A percentile compares a stretch with the other conserved stretches of the same genome.
These are phyloP conservation scores for Fraxinus nigra DNA, from an alignment of 305 asterid genomes.

Conservation along the genomic window DNA sequence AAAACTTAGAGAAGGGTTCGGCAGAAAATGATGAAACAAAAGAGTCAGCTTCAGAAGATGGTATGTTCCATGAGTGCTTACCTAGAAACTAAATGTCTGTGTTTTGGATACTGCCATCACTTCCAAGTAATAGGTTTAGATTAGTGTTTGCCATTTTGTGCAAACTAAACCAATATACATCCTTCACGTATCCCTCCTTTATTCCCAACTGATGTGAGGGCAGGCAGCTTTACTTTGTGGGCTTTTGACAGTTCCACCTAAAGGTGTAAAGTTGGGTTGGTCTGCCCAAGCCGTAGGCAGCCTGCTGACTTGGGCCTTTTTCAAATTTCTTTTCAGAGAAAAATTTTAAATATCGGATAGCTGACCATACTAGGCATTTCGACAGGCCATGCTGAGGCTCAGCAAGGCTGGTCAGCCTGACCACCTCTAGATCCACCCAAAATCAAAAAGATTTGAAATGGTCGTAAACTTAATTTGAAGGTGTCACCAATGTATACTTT, in stretches of 20 bases:
- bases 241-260: neutral
- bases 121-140: neutral
- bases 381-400: neutral
- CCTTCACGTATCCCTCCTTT: neutral
- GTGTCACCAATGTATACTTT: neutral
- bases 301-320: neutral
- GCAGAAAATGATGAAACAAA: slow-evolving; percentile 21
- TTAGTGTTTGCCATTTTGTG: neutral
- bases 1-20: slow-evolving; percentile 27
- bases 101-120: neutral
- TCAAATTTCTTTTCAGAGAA: no score
- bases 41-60: slow-evolving; percentile 23
- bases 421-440: neutral
- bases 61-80: slow-evolving; percentile 21
- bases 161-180: neutral
- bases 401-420: neutral
- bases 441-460: neutral
- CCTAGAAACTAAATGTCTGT: neutral
- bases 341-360: neutral
- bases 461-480: no score
- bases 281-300: neutral
- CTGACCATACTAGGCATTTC: neutral
- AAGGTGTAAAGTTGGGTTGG: neutral
- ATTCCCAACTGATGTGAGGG: neutral
- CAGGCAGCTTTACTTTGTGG: neutral